Evolutionary conservation across 2,329 filamentous ascomycete genomes (phyloP).

Genomic region (Arachnomyces sp.): DNA sequence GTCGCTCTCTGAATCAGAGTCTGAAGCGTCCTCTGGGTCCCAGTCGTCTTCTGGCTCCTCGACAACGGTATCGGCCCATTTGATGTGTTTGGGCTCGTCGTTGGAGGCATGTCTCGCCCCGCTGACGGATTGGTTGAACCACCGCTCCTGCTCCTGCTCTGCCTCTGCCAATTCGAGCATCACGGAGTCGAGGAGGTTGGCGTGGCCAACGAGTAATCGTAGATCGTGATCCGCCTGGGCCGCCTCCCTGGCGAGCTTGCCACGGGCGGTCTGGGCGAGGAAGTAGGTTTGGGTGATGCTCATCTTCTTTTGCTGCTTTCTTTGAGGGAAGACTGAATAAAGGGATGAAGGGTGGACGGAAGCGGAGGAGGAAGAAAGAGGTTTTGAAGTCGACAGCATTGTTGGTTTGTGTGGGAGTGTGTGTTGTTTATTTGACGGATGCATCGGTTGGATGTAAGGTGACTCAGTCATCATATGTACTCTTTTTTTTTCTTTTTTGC

Average conservation of each 20-base stretch:
- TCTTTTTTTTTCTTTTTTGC: too few relatives aligned
- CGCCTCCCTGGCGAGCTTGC: slow-evolving; percentile 91
- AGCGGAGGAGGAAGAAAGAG: slow-evolving; percentile 21
- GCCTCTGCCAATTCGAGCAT: slow-evolving; percentile 89
- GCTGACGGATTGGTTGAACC: slow-evolving; percentile 94
- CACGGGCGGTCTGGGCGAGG: slow-evolving; percentile 90
- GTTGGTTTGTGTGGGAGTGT: too few relatives aligned
- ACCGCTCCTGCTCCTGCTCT: slow-evolving; percentile 89
- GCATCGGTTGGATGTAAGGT: too few relatives aligned
- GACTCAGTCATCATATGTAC: too few relatives aligned
- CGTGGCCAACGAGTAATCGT: slow-evolving; percentile 88
- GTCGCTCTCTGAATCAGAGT: slow-evolving; percentile 47
- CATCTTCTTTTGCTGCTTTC: slow-evolving; percentile 76
- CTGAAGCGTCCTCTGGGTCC: slow-evolving; percentile 55
- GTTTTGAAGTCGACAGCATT: background rate
- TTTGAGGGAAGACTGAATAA: slow-evolving; percentile 29
- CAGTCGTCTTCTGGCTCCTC: slow-evolving; percentile 67
- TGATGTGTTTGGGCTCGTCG: slow-evolving; percentile 62
- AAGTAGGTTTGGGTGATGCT: slow-evolving; percentile 98
- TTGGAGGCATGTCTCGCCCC: slow-evolving; percentile 49
- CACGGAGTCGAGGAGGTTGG: slow-evolving; percentile 91
- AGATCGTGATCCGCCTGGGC: slow-evolving; percentile 88
- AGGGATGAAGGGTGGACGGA: slow-evolving; percentile 30
- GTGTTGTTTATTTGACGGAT: too few relatives aligned
- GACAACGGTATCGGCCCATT: slow-evolving; percentile 74